Base-by-base conservation (phyloP, 805 yeast genomes). In the Wilhelminamyces savonicus region DNA sequence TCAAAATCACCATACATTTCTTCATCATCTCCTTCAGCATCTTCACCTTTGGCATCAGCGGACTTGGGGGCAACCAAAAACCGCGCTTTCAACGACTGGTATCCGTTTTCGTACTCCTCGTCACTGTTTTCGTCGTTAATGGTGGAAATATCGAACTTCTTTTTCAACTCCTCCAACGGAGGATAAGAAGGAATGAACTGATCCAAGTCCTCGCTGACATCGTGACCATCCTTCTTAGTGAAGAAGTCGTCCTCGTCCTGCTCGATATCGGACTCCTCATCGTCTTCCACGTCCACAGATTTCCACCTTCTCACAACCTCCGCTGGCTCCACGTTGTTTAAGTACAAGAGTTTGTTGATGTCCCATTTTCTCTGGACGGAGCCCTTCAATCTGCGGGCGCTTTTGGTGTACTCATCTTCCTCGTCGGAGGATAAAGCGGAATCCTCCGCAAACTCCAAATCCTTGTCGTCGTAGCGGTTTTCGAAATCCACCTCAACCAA, bases 291-390 rank as follows among this genome's bases (percentile, higher is more conserved):
- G 23, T 64, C 68, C 43, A 74, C 76, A 19, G 71, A 66, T 41
- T 56, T 74, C 94, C 94, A 84, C 55, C 88, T 71, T 23, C 61
- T 62, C 27, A 85, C 63, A 20, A 72, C 92, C 39, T 82, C 92
- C 1, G 59, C 65, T 0, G 97, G 88, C 9, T 76, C 74, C 24
- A 86, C 66, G 42, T 84, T 81, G 34, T 80, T 77, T 74, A 82
- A 69, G 54, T 92, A 90, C 4, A 92, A 62, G 32, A 90, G 60
- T 48, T 82, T 84, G 43, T 80, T 78, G 37, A 90, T 74, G 53
- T 90, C 84, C 88, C 94, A 84, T 35, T 62, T 56, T 66, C 73
- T 44, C 59, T 66, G 49, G 56, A 62, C 35, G 4, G 71, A 41
- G n/a, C 80, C 72, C 37, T 72, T 64, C 34, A 83, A 62, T 43